Evolutionary conservation across 805 yeast genomes (phyloP), one percentile per base, ranked within the genome.

Genomic region (Candida dajiaensis): DNA sequence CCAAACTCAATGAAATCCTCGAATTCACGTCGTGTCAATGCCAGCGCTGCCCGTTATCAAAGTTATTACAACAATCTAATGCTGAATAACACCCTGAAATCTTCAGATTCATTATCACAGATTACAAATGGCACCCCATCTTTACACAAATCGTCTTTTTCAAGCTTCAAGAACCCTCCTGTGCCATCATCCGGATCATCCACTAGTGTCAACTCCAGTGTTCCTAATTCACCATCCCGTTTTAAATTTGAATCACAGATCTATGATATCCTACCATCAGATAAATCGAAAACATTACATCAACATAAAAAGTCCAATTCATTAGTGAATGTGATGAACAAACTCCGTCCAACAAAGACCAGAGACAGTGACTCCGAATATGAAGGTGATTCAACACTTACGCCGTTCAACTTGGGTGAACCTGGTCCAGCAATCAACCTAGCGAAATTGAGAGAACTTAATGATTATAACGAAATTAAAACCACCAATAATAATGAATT

Each of bases 1-100:
- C 54, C 68, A 67, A 15, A 70, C 62, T 51, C 57, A 6, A 12
- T 51, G 9, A 52, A 54, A 46, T 29, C 52, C 11, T 35, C 47
- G 41, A 39, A 46, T 38, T 44, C 50, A 46, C 40, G 53, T 28
- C 64, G 58, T 47, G 61, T 57, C 39, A 58, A 64, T 29, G 77
- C 77, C 16, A 67, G 70, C 43, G 78, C 78, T 46, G 75, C 78
- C 25, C 61, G 78, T 42, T 76, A 74, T 50, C 77, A 75, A 55
- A 66, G 68, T 12, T 72, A 73, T 55, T 73, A 75, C 50, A 74
- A 70, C 51, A 69, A 74, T 8, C 62, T 61, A 42, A 62, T 69
- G 36, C 61, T 74, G n/a, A 67, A 74, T 1, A 70, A 65, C 56
- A 77, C 78, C 1, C 56, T 75, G 49, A 71, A 71, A 45, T 68